phyloP scores from a whole-genome alignment of 164 flowering plant species.

The Annona squamosa region DNA sequence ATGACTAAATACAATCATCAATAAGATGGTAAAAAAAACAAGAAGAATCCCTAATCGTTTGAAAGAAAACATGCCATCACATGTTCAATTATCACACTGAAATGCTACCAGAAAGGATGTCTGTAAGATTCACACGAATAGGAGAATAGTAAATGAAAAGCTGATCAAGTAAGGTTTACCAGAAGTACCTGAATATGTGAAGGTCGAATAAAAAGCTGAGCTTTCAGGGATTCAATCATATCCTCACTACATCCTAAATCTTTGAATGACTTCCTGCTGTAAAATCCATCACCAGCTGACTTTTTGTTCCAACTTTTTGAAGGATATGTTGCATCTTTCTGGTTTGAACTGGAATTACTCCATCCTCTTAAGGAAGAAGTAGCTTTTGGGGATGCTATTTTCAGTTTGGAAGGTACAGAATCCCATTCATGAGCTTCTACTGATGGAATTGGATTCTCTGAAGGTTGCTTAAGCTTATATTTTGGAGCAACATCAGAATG shows the following conservation, averaged over 20 bases:
- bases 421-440: conserved; percentile 13
- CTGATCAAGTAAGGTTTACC: background rate
- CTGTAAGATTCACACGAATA: background rate
- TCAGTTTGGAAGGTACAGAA: conserved; percentile 5
- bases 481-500: conserved; percentile 4
- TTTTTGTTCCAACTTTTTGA: conserved; percentile 17
- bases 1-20: background rate
- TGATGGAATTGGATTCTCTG: conserved; percentile 4
- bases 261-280: conserved; percentile 57
- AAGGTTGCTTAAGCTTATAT: background rate
- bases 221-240: conserved; percentile 56
- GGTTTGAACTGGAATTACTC: conserved; percentile 30
- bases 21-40: background rate
- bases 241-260: conserved; percentile 64
- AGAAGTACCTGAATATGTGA: conserved; percentile 84
- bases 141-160: background rate
- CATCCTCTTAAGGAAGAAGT: conserved; percentile 43
- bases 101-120: background rate
- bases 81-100: background rate
- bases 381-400: conserved; percentile 21
- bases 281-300: conserved; percentile 41
- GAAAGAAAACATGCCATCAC: background rate
- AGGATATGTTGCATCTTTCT: conserved; percentile 15
- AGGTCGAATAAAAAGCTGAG: conserved; percentile 47
- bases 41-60: background rate